Evolutionary conservation across 208 protist genomes (phyloP), one percentile per base, ranked within the genome.

Genomic region (Acanthamoeba lenticulata): DNA sequence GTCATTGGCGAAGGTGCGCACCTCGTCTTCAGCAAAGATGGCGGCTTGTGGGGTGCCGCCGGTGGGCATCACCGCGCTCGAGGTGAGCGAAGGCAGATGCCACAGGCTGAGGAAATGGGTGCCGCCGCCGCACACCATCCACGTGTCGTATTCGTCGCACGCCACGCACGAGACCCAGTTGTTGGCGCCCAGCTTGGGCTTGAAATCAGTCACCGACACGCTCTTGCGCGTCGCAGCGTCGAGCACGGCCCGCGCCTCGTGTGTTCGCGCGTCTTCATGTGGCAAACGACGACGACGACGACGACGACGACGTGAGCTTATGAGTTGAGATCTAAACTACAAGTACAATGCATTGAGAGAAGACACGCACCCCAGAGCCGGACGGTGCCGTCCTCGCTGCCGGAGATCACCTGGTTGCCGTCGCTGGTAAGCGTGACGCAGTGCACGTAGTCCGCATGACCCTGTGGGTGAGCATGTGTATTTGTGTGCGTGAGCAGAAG

Each of bases 151-250:
- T 3, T 79, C 36, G 27, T 79, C 69, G 24, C 7, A 29, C 15
- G 15, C 36, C 21, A 79, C 40, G 69, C 36, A 79, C 1, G 69
- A 79, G 19, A 79, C 69, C 69, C 69, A 79, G 40, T 79, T 79
- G 36, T 79, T 79, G 40, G 27, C 69, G 32, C 69, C 69, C 69
- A 79, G 69, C 36, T 79, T 79, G 27, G 69, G 69, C 69, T 79
- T 79, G 36, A 79, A 79, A 29, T 79, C 69, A 21, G 36, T 79
- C 40, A 79, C 69, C 36, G 69, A 79, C 69, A 79, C 69, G 69
- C 69, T 79, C 69, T 79, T 79, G 2, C 69, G 69, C 38, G 36
- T 29, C 15, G 69, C 69, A 13, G 69, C 69, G 36, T 79, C 69
- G 24, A 79, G 69, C 69, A 79, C 69, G 40, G 69, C 69, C 44